Conservation (phyloP, 2,329 filamentous ascomycete species). For the Monosporascus sp. region DNA sequence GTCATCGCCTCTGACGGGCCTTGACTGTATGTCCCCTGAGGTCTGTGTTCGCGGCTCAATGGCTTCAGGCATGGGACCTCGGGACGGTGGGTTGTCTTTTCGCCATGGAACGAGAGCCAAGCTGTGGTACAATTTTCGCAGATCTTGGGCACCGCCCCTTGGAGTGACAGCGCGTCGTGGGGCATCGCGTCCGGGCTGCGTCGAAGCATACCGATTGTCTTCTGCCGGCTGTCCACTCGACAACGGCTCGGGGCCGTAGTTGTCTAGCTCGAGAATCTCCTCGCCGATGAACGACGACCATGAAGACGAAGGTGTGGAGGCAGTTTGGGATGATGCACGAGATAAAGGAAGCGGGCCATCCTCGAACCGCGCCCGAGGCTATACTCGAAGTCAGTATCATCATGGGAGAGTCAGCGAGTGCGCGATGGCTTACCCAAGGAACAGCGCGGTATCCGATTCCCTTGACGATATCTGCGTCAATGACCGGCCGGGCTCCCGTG, state of each 20-base stretch:
- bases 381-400: conserved; percentile 7
- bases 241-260: not conserved
- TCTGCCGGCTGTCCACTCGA: not conserved
- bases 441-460: conserved; percentile 35
- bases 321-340: not conserved
- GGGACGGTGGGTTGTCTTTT: no score
- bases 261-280: not conserved
- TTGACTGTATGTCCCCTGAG: no score
- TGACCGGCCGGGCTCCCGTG: conserved; percentile 36
- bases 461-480: conserved; percentile 32
- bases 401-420: not conserved
- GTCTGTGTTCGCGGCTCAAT: no score
- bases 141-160: no score
- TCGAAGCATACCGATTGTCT: no score
- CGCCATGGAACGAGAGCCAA: no score
- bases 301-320: not conserved
- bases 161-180: no score
- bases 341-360: not conserved
- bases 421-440: conserved; percentile 28
- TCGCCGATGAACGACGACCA: not conserved
- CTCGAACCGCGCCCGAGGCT: conserved; percentile 4
- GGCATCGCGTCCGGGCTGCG: no score
- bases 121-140: no score
- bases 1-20: no score
- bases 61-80: not conserved